Evolutionary conservation across 257 asterid species (phyloP).

Genomic region (Plantago elongata): DNA sequence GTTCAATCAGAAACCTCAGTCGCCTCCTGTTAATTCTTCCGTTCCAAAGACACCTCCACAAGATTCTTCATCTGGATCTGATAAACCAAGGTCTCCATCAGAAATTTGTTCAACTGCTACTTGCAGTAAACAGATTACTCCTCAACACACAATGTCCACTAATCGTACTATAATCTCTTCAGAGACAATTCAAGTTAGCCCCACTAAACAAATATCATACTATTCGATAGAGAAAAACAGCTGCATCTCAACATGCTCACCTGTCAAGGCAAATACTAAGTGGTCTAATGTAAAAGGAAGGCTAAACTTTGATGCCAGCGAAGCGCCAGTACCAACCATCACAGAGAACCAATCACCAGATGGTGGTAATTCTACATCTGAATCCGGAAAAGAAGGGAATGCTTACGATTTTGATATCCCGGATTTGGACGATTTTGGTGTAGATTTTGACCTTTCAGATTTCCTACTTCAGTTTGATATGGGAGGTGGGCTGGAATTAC

Average conservation of each 20-base stretch:
- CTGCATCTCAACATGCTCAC: constrained; percentile 59
- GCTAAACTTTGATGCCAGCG: constrained; percentile 70
- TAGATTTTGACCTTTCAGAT: constrained; percentile 50
- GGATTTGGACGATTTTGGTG: constrained; percentile 62
- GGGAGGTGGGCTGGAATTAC: constrained; percentile 25
- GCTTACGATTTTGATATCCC: constrained; percentile 67
- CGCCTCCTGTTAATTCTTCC: constrained; percentile 53
- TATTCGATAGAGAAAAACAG: constrained; percentile 76
- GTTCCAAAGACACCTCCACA: constrained; percentile 80
- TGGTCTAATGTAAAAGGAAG: constrained; percentile 65
- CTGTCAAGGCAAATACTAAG: constrained; percentile 45
- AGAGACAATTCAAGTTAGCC: constrained; percentile 75
- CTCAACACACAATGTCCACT: constrained; percentile 52
- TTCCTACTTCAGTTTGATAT: constrained; percentile 42
- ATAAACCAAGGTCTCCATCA: constrained; percentile 48
- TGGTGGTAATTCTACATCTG: constrained; percentile 49
- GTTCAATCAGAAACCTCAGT: constrained; percentile 57
- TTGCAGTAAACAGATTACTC: constrained; percentile 40
- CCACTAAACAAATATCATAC: constrained; percentile 64
- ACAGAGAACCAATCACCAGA: constrained; percentile 40
- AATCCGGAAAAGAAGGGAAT: constrained; percentile 57
- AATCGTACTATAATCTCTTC: constrained; percentile 79
- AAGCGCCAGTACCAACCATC: constrained; percentile 42
- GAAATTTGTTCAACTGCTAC: constrained; percentile 44
- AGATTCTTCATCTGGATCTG: constrained; percentile 60